Evolutionary conservation across 2,329 filamentous ascomycete genomes (phyloP).

Genomic region (Tolypocladium album): DNA sequence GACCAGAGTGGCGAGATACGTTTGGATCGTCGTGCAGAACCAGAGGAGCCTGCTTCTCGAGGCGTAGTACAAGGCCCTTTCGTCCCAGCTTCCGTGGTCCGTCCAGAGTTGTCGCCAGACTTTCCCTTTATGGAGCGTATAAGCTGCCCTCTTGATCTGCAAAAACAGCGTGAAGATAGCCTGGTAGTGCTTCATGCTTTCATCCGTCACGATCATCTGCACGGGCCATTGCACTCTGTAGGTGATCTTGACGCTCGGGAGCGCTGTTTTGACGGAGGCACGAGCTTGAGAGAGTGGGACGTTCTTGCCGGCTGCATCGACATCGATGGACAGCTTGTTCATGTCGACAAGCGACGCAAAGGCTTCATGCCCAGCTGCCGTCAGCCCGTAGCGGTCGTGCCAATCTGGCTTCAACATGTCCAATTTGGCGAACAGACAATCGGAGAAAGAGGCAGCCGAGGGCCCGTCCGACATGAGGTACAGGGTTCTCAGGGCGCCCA

Average conservation of each 20-base stretch:
- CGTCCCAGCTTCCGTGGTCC: conserved; percentile 25
- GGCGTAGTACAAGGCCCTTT: conserved; percentile 41
- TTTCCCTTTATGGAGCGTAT: conserved; percentile 49
- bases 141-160: conserved; percentile 62
- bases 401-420: conserved; percentile 51
- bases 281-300: conserved; percentile 34
- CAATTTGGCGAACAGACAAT: conserved; percentile 63
- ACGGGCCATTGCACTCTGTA: conserved; percentile 60
- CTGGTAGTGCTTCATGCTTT: conserved; percentile 57
- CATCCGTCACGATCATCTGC: conserved; percentile 61
- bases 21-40: conserved; percentile 66
- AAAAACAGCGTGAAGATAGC: conserved; percentile 64
- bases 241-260: conserved; percentile 53
- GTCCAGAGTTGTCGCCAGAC: conserved; percentile 29
- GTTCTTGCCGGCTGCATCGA: conserved; percentile 27
- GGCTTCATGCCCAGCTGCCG: conserved; percentile 63
- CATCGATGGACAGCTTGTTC: conserved; percentile 51
- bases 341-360: conserved; percentile 50
- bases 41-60: conserved; percentile 63
- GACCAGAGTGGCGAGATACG: conserved; percentile 66
- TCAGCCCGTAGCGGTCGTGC: conserved; percentile 75
- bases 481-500: conserved; percentile 58
- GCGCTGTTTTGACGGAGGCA: conserved; percentile 42
- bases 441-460: conserved; percentile 53
- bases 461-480: conserved; percentile 72